Conservation (phyloP, 2,329 filamentous ascomycete genomes). For the Fusarium sp. region DNA sequence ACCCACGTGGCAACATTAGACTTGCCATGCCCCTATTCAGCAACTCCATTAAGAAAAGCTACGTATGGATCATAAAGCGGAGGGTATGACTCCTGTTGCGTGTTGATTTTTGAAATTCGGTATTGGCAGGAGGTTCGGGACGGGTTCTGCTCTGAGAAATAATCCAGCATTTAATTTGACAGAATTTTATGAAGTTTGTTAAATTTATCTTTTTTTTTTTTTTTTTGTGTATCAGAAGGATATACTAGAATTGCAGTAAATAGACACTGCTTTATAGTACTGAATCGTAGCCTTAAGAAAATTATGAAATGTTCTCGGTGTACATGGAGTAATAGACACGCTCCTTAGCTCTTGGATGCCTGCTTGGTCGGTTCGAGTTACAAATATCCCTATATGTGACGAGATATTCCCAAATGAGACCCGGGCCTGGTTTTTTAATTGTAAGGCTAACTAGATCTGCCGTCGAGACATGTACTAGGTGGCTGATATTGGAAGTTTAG, state of each 20-base stretch:
- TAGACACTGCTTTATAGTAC: too few species aligned
- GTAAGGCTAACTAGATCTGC: neutral
- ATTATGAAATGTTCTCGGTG: too few species aligned
- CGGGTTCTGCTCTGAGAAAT: neutral
- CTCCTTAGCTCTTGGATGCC: neutral
- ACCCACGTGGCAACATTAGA: conserved; percentile 18
- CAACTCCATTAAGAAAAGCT: neutral
- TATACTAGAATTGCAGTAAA: neutral
- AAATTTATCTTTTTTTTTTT: neutral
- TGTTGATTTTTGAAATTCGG: neutral
- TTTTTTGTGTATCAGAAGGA: too few species aligned
- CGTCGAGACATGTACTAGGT: neutral
- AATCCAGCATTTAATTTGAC: neutral
- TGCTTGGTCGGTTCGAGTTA: neutral
- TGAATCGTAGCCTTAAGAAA: too few species aligned
- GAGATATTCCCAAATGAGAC: neutral
- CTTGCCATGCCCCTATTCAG: neutral
- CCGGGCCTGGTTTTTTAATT: neutral
- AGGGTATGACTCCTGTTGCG: neutral
- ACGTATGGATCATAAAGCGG: neutral
- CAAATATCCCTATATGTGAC: neutral
- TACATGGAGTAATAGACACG: too few species aligned
- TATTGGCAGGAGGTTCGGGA: neutral
- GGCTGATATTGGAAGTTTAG: neutral
- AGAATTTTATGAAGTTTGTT: neutral